Conservation (phyloP, 495 filamentous ascomycete species). For the Penicillium lagena region DNA sequence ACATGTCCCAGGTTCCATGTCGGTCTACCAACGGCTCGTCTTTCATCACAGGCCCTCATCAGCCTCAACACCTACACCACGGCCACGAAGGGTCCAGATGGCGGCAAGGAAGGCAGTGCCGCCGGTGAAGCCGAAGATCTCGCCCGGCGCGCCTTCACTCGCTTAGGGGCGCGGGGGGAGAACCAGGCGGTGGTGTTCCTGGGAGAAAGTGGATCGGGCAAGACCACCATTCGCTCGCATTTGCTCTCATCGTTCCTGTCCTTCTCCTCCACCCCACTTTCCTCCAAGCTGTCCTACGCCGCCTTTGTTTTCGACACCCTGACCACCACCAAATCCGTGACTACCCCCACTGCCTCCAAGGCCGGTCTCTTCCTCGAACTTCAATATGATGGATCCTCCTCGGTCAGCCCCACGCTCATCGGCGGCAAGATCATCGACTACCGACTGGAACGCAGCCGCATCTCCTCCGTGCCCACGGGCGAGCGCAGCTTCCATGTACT, state of each 20-base stretch:
- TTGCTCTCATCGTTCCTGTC: slow-evolving; percentile 75
- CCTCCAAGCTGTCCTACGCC: slow-evolving; percentile 85
- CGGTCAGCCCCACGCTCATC: slow-evolving; percentile 73
- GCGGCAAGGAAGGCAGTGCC: slow-evolving; percentile 75
- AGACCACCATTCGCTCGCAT: slow-evolving; percentile 89
- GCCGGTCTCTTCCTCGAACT: slow-evolving; percentile 91
- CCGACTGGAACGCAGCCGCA: slow-evolving; percentile 80
- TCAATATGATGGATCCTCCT: slow-evolving; percentile 87
- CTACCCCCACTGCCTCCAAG: slow-evolving; percentile 91
- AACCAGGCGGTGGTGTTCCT: slow-evolving; percentile 90
- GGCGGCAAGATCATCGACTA: slow-evolving; percentile 94
- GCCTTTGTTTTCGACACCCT: slow-evolving; percentile 92
- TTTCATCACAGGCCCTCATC: slow-evolving; percentile 87
- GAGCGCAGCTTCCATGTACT: slow-evolving; percentile 94
- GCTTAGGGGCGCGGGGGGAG: slow-evolving; percentile 82
- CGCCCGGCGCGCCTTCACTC: slow-evolving; percentile 73
- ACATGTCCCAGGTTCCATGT: slow-evolving; percentile 62
- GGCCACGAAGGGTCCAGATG: slow-evolving; percentile 82
- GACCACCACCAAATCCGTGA: slow-evolving; percentile 95
- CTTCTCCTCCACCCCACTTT: slow-evolving; percentile 86
- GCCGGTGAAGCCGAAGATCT: slow-evolving; percentile 85
- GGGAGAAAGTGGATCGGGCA: slow-evolving; percentile 94
- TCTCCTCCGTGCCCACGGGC: slow-evolving; percentile 85
- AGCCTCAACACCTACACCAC: slow-evolving; percentile 89
- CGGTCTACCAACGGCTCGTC: slow-evolving; percentile 72